Evolutionary conservation across 2,329 filamentous ascomycete species (phyloP).

Genomic region (Penicillium palitans): DNA sequence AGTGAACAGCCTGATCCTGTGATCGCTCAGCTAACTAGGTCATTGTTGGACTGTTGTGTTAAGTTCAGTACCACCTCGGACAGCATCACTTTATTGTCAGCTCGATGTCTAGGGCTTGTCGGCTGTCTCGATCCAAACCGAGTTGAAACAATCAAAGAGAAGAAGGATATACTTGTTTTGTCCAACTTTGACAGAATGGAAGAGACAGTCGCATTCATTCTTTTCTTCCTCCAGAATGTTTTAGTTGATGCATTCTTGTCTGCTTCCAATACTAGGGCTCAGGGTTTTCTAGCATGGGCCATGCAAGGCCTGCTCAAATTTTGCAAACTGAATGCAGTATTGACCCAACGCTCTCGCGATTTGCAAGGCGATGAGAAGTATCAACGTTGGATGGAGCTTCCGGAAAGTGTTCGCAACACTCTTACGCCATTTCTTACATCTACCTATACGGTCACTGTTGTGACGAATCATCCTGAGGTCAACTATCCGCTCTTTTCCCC

Average conservation of each 20-base stretch:
- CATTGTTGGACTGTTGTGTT: constrained; percentile 80
- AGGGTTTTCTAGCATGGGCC: constrained; percentile 88
- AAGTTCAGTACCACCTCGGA: constrained; percentile 70
- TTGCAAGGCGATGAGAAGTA: constrained; percentile 62
- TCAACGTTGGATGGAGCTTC: constrained; percentile 74
- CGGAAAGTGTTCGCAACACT: constrained; percentile 74
- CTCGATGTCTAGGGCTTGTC: constrained; percentile 80
- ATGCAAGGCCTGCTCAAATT: constrained; percentile 88
- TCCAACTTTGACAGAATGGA: constrained; percentile 78
- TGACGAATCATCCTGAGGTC: constrained; percentile 54
- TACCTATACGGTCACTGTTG: constrained; percentile 70
- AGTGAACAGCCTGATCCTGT: constrained; percentile 81
- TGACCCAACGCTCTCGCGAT: constrained; percentile 53
- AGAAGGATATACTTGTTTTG: constrained; percentile 79
- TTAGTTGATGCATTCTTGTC: constrained; percentile 90
- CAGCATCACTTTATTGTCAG: constrained; percentile 71
- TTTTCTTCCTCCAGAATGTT: constrained; percentile 82
- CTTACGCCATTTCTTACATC: constrained; percentile 87
- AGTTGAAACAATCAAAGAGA: constrained; percentile 75
- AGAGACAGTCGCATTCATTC: constrained; percentile 81
- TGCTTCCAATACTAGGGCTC: constrained; percentile 79
- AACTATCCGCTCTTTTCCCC: constrained; percentile 77
- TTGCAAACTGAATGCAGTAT: constrained; percentile 67
- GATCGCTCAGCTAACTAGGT: constrained; percentile 69
- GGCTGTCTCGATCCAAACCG: constrained; percentile 91